A percentile compares a stretch with the other conserved stretches of the same genome.
These are phyloP conservation scores for Pichia deserticola DNA, from an alignment of 805 yeast genomes.

Conservation along the genomic window DNA sequence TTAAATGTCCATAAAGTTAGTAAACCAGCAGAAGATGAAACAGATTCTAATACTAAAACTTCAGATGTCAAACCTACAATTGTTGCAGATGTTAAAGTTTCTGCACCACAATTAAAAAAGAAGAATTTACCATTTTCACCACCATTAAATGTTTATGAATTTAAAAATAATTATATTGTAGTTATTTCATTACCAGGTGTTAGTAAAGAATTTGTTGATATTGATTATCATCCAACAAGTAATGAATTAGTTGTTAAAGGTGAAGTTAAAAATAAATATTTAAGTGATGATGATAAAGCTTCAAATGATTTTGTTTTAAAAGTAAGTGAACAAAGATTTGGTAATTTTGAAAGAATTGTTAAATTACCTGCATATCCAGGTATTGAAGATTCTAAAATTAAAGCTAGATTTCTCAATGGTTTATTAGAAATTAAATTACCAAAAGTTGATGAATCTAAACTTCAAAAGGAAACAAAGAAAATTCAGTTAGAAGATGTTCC, in stretches of 20 bases:
- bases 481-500: slow-evolving; percentile 24
- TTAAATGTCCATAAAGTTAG: slow-evolving; percentile 16
- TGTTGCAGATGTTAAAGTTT: slow-evolving; percentile 4
- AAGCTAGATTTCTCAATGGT: slow-evolving; percentile 48
- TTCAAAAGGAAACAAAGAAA: slow-evolving; percentile 17
- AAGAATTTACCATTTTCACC: slow-evolving; percentile 47
- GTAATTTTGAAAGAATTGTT: slow-evolving; percentile 49
- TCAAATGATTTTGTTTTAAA: slow-evolving; percentile 31
- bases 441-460: slow-evolving; percentile 25
- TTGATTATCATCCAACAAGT: slow-evolving; percentile 53
- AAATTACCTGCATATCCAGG: slow-evolving; percentile 48
- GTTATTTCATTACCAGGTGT: slow-evolving; percentile 56
- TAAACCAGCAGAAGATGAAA: slow-evolving; percentile 6
- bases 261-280: slow-evolving; percentile 32
- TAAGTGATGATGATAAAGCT: slow-evolving; percentile 27
- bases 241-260: slow-evolving; percentile 49
- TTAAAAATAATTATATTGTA: slow-evolving; percentile 37
- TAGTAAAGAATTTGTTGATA: slow-evolving; percentile 40
- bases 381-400: slow-evolving; percentile 45
- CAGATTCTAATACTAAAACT: not conserved
- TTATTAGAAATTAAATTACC: slow-evolving; percentile 46
- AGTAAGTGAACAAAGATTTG: slow-evolving; percentile 48
- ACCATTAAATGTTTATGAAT: slow-evolving; percentile 50
- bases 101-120: slow-evolving; percentile 8
- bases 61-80: not conserved